Evolutionary conservation across 345 rosid genomes (phyloP).

Genomic region (Dovyalis caffra): DNA sequence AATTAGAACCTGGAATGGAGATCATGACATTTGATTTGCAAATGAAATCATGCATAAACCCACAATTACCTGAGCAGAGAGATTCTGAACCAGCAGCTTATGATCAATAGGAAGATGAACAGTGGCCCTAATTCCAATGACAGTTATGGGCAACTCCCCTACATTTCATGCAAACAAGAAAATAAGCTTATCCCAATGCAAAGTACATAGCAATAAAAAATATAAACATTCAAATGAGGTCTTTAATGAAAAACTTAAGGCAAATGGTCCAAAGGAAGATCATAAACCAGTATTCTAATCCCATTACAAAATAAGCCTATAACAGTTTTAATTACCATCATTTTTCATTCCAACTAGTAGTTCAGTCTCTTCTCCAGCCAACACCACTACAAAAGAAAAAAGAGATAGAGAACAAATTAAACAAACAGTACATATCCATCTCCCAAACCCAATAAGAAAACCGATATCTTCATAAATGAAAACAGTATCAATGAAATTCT

Average conservation of each 20-base stretch:
- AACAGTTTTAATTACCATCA: slow-evolving; percentile 53
- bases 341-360: slow-evolving; percentile 83
- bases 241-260: not conserved
- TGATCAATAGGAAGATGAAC: slow-evolving; percentile 85
- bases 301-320: slow-evolving; percentile 1
- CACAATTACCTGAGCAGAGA: slow-evolving; percentile 65
- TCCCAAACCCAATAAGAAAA: not conserved
- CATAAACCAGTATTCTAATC: not conserved
- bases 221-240: not conserved
- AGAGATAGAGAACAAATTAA: slow-evolving; percentile 3
- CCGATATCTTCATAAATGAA: not conserved
- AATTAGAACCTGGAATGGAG: not conserved
- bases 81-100: slow-evolving; percentile 69
- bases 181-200: slow-evolving; percentile 12
- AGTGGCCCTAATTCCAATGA: slow-evolving; percentile 71
- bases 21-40: not conserved
- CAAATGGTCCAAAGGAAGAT: not conserved
- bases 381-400: slow-evolving; percentile 48
- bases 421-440: not conserved
- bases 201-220: not conserved
- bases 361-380: slow-evolving; percentile 79
- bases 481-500: not conserved
- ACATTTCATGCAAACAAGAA: slow-evolving; percentile 22
- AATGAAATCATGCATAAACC: not conserved
- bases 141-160: slow-evolving; percentile 62